Conservation (phyloP, 139 green algal species). For the Spirogloea muscicola region DNA sequence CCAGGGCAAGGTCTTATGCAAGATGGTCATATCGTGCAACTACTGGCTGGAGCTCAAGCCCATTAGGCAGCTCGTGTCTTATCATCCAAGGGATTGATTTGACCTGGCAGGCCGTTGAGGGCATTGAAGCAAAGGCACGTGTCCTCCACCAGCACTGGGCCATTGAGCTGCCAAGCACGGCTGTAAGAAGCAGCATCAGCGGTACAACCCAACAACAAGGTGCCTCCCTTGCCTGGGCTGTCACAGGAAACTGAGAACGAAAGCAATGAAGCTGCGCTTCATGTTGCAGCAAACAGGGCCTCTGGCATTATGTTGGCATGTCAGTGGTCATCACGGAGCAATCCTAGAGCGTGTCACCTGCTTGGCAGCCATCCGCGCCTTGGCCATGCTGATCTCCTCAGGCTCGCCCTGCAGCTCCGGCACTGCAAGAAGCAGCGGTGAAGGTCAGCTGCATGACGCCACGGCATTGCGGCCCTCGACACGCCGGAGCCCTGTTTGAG, state of each 20-base stretch:
- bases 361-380: slow-evolving; percentile 75
- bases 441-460: too few relatives aligned
- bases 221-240: too few relatives aligned
- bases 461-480: too few relatives aligned
- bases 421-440: slow-evolving; percentile 42
- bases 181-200: neutral
- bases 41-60: too few relatives aligned
- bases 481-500: neutral
- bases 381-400: slow-evolving; percentile 88
- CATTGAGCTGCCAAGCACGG: slow-evolving; percentile 64
- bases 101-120: slow-evolving; percentile 73
- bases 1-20: too few relatives aligned
- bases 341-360: too few relatives aligned
- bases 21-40: too few relatives aligned
- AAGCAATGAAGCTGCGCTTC: slow-evolving; percentile 1
- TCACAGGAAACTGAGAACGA: neutral
- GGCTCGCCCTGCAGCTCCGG: slow-evolving; percentile 92
- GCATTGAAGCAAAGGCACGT: slow-evolving; percentile 97
- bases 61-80: too few relatives aligned
- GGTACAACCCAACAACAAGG: too few relatives aligned
- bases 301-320: too few relatives aligned
- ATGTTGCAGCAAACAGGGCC: too few relatives aligned
- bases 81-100: neutral
- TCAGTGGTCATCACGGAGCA: too few relatives aligned
- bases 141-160: slow-evolving; percentile 94